Evolutionary conservation across 75 land plant species (phyloP), one percentile per base, ranked within the genome.

Genomic region (Sequoiadendron giganteum): DNA sequence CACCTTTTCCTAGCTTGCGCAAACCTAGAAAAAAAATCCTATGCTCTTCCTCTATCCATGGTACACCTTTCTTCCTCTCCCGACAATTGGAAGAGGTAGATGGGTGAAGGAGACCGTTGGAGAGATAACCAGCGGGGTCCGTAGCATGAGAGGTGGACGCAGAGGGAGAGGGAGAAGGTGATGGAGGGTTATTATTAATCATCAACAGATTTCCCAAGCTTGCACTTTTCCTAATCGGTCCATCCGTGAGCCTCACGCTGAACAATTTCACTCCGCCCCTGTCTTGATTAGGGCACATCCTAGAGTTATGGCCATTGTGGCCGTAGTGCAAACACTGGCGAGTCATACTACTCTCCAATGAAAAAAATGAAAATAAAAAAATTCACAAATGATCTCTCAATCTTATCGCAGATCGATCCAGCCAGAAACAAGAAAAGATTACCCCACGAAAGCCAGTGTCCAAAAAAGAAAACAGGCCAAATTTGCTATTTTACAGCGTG

Each of bases 51-150:
- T 93, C 94, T n/a, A 94, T 91, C 94, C 94, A 93, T 49, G 94
- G 94, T 32, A 89, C 90, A 40, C 94, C 94, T 93, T 96, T 97
- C 85, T 97, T 97, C 77, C 99, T 86, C 85, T 97, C 99, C 4
- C 97, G 91, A 18, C 94, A 90, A 87, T 86, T 95, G 52, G 90
- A 61, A 21, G 94, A 94, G 85, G 92, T 91, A 14, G 94, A 89
- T 3, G 92, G 91, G 34, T 92, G 96, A 13, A 91, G 90, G 25
- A 95, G 93, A 43, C 96, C 97, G 72, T 97, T 97, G 3, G 99
- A 97, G 32, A 91, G 89, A 82, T 96, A 97, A 1, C 97, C 97
- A 28, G 89, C 88, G 34, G 76, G 87, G 84, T 40, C 86, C 3
- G 70, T 65, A 19, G 86, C 84, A 65, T 1, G 87, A 15, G 86